Evolutionary conservation across 495 filamentous ascomycete genomes (phyloP).

Genomic region (Copromyces sp.): DNA sequence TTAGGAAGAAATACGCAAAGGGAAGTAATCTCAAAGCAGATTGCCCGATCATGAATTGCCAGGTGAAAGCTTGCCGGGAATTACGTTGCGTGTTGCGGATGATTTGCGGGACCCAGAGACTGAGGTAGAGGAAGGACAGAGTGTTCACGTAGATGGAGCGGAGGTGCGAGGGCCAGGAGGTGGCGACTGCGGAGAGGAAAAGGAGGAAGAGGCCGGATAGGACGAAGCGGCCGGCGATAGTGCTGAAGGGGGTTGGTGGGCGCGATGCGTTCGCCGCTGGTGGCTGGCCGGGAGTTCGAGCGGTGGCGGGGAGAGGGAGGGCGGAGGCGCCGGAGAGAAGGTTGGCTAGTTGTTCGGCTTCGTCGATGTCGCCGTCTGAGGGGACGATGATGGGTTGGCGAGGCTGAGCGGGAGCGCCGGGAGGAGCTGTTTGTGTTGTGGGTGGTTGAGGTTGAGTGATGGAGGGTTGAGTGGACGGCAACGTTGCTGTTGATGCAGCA

Average conservation of each 20-base stretch:
- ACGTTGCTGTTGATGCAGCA: conserved; percentile 4
- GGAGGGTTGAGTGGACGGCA: neutral
- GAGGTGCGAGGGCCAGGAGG: conserved; percentile 60
- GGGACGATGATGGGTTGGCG: conserved; percentile 64
- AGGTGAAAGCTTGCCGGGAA: conserved; percentile 75
- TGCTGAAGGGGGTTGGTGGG: conserved; percentile 43
- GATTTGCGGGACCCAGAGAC: conserved; percentile 88
- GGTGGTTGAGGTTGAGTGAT: conserved; percentile 15
- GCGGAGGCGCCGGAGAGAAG: conserved; percentile 24
- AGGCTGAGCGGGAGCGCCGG: conserved; percentile 48
- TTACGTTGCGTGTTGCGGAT: conserved; percentile 83
- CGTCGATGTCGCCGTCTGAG: conserved; percentile 69
- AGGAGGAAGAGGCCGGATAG: conserved; percentile 58
- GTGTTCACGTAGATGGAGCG: conserved; percentile 61
- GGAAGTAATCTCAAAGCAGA: conserved; percentile 66
- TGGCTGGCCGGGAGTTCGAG: conserved; percentile 7
- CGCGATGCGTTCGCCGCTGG: conserved; percentile 22
- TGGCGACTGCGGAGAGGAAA: conserved; percentile 64
- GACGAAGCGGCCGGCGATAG: conserved; percentile 73
- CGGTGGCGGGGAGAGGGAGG: conserved; percentile 7
- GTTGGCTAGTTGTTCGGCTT: conserved; percentile 40
- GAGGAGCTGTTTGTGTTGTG: conserved; percentile 30
- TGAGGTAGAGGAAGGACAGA: conserved; percentile 63
- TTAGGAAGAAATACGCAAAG: conserved; percentile 71
- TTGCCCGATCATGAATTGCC: conserved; percentile 81